These are phyloP conservation scores for Aspergillus jensenii DNA, from an alignment of 2,329 filamentous ascomycete genomes.

Conservation along the genomic window DNA sequence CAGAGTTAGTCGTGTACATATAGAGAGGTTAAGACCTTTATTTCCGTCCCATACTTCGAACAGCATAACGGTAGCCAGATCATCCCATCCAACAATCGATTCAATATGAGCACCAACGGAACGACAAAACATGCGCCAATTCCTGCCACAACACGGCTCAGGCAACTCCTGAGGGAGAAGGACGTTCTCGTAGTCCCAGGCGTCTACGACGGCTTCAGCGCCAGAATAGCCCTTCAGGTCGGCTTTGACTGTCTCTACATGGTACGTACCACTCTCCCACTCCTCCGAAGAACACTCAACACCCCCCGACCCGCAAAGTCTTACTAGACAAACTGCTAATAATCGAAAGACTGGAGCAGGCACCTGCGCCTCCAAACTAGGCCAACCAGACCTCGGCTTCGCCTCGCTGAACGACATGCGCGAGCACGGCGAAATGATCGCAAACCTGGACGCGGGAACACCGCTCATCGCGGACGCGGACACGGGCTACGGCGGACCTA, in stretches of 20 bases:
- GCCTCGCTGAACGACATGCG: constrained; percentile 64
- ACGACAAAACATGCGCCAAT: not conserved
- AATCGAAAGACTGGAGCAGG: constrained; percentile 59
- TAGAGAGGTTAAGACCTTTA: no score
- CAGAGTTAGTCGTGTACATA: no score
- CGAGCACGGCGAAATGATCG: constrained; percentile 64
- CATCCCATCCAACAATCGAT: not conserved
- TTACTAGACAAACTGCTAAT: no score
- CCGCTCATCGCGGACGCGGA: constrained; percentile 62
- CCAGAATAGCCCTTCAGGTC: constrained; percentile 1
- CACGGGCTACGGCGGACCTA: constrained; percentile 52
- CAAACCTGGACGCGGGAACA: constrained; percentile 54
- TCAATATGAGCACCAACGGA: not conserved
- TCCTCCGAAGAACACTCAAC: no score
- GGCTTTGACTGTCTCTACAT: constrained; percentile 4
- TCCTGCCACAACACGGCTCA: not conserved
- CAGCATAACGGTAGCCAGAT: no score
- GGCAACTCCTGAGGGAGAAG: not conserved
- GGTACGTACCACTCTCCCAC: not conserved
- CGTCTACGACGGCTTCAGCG: constrained; percentile 7
- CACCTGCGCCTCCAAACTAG: constrained; percentile 60
- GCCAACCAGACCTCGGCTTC: constrained; percentile 63
- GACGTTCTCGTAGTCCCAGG: not conserved
- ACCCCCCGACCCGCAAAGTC: not conserved
- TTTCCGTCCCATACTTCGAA: no score